Conservation (phyloP, 176 grass and related monocot genomes). For the Chrysopogon serrulatus region DNA sequence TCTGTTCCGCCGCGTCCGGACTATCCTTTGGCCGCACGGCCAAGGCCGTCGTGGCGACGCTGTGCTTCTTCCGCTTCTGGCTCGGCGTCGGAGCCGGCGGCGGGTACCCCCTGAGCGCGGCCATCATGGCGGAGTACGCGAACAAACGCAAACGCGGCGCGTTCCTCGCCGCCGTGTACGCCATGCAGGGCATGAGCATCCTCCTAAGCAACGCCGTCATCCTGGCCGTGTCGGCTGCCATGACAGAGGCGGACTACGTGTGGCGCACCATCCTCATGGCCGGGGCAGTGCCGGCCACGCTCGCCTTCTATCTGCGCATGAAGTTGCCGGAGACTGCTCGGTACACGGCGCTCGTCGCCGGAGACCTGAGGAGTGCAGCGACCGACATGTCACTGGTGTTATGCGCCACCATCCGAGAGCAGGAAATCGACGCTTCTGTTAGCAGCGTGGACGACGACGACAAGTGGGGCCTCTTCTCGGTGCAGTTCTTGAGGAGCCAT, state of each 20-base stretch:
- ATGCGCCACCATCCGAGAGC: neutral
- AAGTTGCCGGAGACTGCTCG: constrained; percentile 9
- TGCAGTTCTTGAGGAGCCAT: constrained; percentile 1
- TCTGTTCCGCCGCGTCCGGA: constrained; percentile 30
- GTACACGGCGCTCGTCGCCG: constrained; percentile 55
- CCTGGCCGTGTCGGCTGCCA: neutral
- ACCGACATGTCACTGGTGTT: constrained; percentile 53
- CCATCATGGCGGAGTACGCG: constrained; percentile 78
- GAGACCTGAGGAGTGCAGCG: constrained; percentile 39
- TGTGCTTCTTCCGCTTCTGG: constrained; percentile 86
- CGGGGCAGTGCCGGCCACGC: neutral
- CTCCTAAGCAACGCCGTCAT: neutral
- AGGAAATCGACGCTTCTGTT: neutral
- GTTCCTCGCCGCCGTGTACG: neutral
- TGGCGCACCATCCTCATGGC: neutral
- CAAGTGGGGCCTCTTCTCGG: constrained; percentile 14
- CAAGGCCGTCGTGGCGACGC: constrained; percentile 37
- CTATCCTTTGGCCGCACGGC: constrained; percentile 46
- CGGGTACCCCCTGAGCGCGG: constrained; percentile 63
- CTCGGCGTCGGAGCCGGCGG: constrained; percentile 67
- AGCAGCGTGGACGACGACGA: too few species aligned
- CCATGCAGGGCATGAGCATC: neutral
- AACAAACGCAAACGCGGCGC: constrained; percentile 18
- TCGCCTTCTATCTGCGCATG: neutral
- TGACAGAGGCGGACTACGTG: neutral